Evolutionary conservation across 2,329 filamentous ascomycete genomes (phyloP), one percentile per base, ranked within the genome.

Genomic region (Leptographium procerum): DNA sequence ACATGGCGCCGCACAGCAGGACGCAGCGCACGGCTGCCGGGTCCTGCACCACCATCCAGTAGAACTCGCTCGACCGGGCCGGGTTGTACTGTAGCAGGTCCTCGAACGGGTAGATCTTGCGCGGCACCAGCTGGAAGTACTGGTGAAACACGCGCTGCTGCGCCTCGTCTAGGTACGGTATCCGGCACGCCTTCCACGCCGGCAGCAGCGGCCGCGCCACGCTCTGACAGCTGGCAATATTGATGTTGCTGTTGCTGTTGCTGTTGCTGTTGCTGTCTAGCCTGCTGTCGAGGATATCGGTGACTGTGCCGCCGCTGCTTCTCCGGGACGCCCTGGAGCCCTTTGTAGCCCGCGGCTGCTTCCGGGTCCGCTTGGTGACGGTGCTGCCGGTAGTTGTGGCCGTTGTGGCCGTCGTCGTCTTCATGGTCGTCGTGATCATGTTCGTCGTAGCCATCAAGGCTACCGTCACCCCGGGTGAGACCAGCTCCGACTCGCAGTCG

Each of bases 51-150:
- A 67, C 63, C 57, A 67, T 63, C 26, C 63, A 58, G 63, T 66
- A 65, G 57, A 69, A 69, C 28, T 65, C 60, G 56, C 58, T 55
- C 2, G 59, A 61, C 22, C 67, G 65, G 0, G 64, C 61, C 1
- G 68, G 69, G 53, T 70, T 71, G 64, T 68, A 66, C 28, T 64
- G 61, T 31, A 70, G 61, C 2, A 71, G 56, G 52, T 68, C 64
- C 48, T 71, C 69, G 61, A 66, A 68, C 1, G 69, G 68, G n/a
- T 70, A 70, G 51, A 69, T 62, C 59, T 66, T 68, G 59, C 63
- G 62, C n/a, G 68, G 67, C 13, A 67, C 61, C 2, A 64, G 52
- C 50, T 61, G 57, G 58, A 69, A 65, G 57, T 67, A 67, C 48
- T 64, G 63, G 51, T 68, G 62, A 29, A 70, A 68, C 16, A 68